Percentiles rank a stretch among this genome's conserved stretches.
Evolutionary conservation across 352 stramenopile genomes (phyloP).

Genomic region (Pythium biforme): DNA sequence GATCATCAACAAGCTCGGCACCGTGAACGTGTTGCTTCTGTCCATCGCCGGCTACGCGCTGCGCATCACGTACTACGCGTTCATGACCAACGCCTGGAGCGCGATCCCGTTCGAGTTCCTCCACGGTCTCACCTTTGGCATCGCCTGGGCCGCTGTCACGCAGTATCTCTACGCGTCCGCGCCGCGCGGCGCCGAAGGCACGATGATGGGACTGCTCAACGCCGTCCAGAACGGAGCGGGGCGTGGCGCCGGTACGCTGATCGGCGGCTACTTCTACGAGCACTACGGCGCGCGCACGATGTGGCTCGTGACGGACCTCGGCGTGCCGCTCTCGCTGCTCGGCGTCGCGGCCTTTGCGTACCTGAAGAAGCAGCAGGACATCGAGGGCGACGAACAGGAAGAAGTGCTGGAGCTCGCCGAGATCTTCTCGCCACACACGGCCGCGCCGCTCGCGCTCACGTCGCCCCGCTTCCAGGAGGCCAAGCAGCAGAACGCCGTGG

Average conservation of each 20-base stretch:
- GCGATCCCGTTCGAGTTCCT: conserved; percentile 82
- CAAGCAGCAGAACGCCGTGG: not conserved
- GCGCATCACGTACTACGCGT: conserved; percentile 67
- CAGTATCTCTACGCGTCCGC: conserved; percentile 74
- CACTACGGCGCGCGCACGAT: conserved; percentile 59
- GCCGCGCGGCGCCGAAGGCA: conserved; percentile 59
- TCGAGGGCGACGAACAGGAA: conserved; percentile 9
- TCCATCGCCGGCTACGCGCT: conserved; percentile 69
- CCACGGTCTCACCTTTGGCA: conserved; percentile 70
- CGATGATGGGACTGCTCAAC: conserved; percentile 77
- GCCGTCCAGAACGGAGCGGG: conserved; percentile 73
- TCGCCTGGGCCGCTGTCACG: conserved; percentile 71
- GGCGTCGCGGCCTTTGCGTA: conserved; percentile 55
- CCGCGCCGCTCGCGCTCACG: conserved; percentile 41
- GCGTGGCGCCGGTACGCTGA: conserved; percentile 60
- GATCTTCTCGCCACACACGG: conserved; percentile 61
- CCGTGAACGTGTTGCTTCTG: conserved; percentile 67
- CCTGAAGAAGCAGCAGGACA: conserved; percentile 47
- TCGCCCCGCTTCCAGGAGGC: conserved; percentile 22
- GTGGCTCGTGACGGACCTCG: conserved; percentile 67
- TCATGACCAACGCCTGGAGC: conserved; percentile 78
- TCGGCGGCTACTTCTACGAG: conserved; percentile 79
- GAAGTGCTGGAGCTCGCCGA: conserved; percentile 47
- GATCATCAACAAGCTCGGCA: conserved; percentile 69
- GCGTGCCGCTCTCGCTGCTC: conserved; percentile 61